Evolutionary conservation across 441 rosid genomes (phyloP), one percentile per base, ranked within the genome.

Genomic region (Aleurites moluccanus): DNA sequence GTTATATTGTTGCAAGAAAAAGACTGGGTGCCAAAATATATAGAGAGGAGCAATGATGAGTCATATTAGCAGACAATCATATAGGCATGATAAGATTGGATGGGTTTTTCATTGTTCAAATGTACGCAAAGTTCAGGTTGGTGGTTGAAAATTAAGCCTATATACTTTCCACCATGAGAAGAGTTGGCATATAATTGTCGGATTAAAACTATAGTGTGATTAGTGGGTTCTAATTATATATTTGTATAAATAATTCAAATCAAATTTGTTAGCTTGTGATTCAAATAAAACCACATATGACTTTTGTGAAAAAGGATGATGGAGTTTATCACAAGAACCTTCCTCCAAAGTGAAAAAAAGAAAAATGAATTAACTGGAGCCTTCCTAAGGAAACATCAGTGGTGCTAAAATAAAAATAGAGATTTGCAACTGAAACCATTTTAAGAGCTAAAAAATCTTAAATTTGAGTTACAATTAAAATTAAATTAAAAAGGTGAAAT

Each of bases 11-110:
- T 25, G 57, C 0, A 0, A n/a, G 81, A 83, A 53, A 77, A 69
- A 38, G 81, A 80, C 81, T n/a, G 0, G 1, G 23, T 15, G 80
- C 78, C 83, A n/a, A n/a, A 14, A 49, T 13, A 49, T 1, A 49
- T 15, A 10, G 14, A 61, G 6, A 40, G 28, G 18, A 50, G 10
- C 2, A 70, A 21, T 69, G 5, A 70, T 72, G 81, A 72, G 76
- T 55, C 60, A 50, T 27, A 38, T 53, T 59, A 21, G 49, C 6
- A 38, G 21, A 72, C 67, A 69, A 69, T 1, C 56, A 71, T 47
- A 21, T 14, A 65, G n/a, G 25, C 70, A 75, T 56, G 77, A 79
- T 10, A 67, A 69, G 76, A 55, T 60, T 10, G 50, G 3, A 13
- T 6, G 10, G 38, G 13, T 33, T 63, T 27, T 67, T 64, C 67